Evolutionary conservation across 108 stramenopile genomes (phyloP).

Genomic region (Fragilariopsis cylindrus): DNA sequence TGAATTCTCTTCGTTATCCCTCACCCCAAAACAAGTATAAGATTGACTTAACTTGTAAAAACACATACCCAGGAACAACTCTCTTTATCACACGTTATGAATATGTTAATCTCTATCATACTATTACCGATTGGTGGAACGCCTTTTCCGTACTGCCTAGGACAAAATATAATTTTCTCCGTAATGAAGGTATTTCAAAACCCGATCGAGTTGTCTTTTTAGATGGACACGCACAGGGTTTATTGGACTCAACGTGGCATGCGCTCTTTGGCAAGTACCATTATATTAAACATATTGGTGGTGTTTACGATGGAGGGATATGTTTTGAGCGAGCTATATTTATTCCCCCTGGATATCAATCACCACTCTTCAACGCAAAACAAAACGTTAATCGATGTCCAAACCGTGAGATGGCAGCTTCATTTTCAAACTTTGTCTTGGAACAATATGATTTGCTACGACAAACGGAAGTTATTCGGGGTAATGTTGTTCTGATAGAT

Average conservation of each 20-base stretch:
- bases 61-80: slow-evolving; percentile 30
- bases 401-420: not conserved
- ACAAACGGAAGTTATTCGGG: slow-evolving; percentile 12
- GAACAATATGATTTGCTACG: slow-evolving; percentile 19
- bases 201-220: slow-evolving; percentile 42
- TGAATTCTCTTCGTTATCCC: slow-evolving; percentile 26
- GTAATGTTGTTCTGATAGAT: slow-evolving; percentile 42
- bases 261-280: slow-evolving; percentile 31
- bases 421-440: slow-evolving; percentile 37
- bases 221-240: slow-evolving; percentile 46
- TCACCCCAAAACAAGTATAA: slow-evolving; percentile 21
- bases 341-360: slow-evolving; percentile 42
- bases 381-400: slow-evolving; percentile 1
- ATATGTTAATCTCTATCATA: slow-evolving; percentile 53
- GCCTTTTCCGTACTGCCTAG: slow-evolving; percentile 30
- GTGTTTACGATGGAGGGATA: slow-evolving; percentile 2
- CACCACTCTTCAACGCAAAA: slow-evolving; percentile 16
- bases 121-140: slow-evolving; percentile 49
- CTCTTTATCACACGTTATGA: slow-evolving; percentile 48
- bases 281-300: slow-evolving; percentile 25
- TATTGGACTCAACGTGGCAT: slow-evolving; percentile 40
- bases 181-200: not conserved
- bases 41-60: slow-evolving; percentile 10
- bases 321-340: slow-evolving; percentile 46
- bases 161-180: not conserved